These are phyloP conservation scores for Suillus brevipes DNA, from an alignment of 768 basidiomycete genomes.

Conservation along the genomic window DNA sequence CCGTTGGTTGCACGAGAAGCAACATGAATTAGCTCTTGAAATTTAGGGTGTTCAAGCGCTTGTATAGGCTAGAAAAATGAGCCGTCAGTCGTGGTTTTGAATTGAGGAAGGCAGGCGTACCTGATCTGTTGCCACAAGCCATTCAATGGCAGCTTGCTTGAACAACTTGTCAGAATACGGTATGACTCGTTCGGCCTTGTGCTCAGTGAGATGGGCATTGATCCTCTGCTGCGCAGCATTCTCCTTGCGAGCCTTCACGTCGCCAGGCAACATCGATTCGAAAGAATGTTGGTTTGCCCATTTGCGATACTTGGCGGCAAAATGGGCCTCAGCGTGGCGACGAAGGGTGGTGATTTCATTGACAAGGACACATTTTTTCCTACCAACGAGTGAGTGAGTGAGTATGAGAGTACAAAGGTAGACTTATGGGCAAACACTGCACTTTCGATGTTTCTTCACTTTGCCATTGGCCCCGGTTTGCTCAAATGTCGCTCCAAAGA, in stretches of 20 bases:
- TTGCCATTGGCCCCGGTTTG: neutral
- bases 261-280: neutral
- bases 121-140: conserved; percentile 43
- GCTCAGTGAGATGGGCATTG: conserved; percentile 22
- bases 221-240: conserved; percentile 20
- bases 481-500: neutral
- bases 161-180: conserved; percentile 29
- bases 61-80: neutral
- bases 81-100: no score
- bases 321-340: no score
- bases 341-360: neutral
- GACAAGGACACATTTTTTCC: neutral
- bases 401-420: neutral
- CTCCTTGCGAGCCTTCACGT: conserved; percentile 17
- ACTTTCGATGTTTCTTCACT: neutral
- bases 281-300: no score
- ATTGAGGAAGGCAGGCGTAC: conserved; percentile 16
- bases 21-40: conserved; percentile 39
- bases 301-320: no score
- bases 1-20: conserved; percentile 27
- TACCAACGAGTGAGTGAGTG: no score
- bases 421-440: neutral
- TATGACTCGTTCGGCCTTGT: conserved; percentile 20
- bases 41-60: conserved; percentile 15
- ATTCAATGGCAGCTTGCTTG: conserved; percentile 28